These are phyloP conservation scores for Antitrichia curtipendula DNA, from an alignment of 225 moss, liverwort and hornwort genomes.

Conservation along the genomic window DNA sequence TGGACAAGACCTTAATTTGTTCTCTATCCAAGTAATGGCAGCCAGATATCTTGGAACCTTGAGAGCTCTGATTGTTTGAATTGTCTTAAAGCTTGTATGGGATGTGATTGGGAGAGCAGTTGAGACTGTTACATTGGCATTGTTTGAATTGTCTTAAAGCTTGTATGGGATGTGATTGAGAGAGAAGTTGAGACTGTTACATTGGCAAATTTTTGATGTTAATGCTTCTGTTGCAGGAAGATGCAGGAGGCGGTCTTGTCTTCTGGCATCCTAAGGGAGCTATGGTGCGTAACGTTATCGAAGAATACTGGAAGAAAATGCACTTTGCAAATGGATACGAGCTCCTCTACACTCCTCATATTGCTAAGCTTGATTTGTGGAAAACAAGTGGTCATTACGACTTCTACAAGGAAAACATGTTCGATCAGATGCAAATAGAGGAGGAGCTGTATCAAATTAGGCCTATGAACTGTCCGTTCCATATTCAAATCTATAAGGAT, in stretches of 20 bases:
- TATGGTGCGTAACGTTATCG: constrained; percentile 78
- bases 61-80: background rate
- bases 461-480: constrained; percentile 99
- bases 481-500: constrained; percentile 95
- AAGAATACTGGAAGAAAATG: constrained; percentile 91
- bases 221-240: constrained; percentile 47
- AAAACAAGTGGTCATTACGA: constrained; percentile 95
- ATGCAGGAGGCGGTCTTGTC: constrained; percentile 93
- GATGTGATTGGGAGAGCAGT: background rate
- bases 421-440: constrained; percentile 88
- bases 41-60: background rate
- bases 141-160: background rate
- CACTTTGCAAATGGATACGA: constrained; percentile 85
- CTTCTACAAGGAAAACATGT: constrained; percentile 97
- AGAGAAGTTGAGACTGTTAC: background rate
- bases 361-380: constrained; percentile 94
- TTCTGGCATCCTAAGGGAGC: constrained; percentile 99
- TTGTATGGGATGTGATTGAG: background rate
- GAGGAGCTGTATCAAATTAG: constrained; percentile 90
- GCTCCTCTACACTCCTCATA: constrained; percentile 93
- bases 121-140: background rate
- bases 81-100: background rate
- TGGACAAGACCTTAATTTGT: constrained; percentile 87
- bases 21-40: constrained; percentile 78
- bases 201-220: background rate